Evolutionary conservation across 352 stramenopile species (phyloP).

Genomic region (Phytopythium kandeliae): DNA sequence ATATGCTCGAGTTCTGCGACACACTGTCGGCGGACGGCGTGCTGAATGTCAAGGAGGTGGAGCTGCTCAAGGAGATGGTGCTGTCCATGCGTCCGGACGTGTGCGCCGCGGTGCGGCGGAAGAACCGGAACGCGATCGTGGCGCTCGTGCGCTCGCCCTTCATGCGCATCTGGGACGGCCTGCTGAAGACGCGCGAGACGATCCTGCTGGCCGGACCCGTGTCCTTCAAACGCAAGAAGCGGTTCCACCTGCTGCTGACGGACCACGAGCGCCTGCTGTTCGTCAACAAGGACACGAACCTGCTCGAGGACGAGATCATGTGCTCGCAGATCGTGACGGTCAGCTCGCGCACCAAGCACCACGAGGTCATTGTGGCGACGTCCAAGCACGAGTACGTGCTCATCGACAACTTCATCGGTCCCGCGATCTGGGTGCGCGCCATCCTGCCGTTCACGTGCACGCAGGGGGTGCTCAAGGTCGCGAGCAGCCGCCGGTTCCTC

Average conservation of each 20-base stretch:
- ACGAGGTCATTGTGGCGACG: slow-evolving; percentile 70
- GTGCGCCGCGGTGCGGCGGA: slow-evolving; percentile 66
- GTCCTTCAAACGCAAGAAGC: slow-evolving; percentile 80
- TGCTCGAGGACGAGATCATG: slow-evolving; percentile 87
- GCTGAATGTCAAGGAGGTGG: slow-evolving; percentile 55
- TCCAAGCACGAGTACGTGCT: slow-evolving; percentile 74
- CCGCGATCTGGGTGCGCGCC: slow-evolving; percentile 79
- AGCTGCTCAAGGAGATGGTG: slow-evolving; percentile 78
- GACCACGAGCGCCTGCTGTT: slow-evolving; percentile 83
- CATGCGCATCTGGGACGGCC: slow-evolving; percentile 78
- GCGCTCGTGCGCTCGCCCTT: slow-evolving; percentile 75
- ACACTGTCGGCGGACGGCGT: slow-evolving; percentile 41
- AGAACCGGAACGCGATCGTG: slow-evolving; percentile 80
- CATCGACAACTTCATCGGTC: slow-evolving; percentile 82
- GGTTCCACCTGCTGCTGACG: slow-evolving; percentile 77
- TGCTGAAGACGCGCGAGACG: slow-evolving; percentile 79
- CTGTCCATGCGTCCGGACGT: slow-evolving; percentile 67
- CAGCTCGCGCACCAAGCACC: slow-evolving; percentile 72
- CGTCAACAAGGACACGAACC: slow-evolving; percentile 86
- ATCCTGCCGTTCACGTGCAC: slow-evolving; percentile 85
- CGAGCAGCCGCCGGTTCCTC: slow-evolving; percentile 69
- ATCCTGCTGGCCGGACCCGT: slow-evolving; percentile 77
- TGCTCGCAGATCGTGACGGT: slow-evolving; percentile 84
- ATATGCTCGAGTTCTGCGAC: slow-evolving; percentile 87
- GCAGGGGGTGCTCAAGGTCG: slow-evolving; percentile 75